A percentile compares a stretch with the other conserved stretches of the same genome.
phyloP scores from a whole-genome alignment of 140 eudicot genomes.

The Oenanthe javanica region DNA sequence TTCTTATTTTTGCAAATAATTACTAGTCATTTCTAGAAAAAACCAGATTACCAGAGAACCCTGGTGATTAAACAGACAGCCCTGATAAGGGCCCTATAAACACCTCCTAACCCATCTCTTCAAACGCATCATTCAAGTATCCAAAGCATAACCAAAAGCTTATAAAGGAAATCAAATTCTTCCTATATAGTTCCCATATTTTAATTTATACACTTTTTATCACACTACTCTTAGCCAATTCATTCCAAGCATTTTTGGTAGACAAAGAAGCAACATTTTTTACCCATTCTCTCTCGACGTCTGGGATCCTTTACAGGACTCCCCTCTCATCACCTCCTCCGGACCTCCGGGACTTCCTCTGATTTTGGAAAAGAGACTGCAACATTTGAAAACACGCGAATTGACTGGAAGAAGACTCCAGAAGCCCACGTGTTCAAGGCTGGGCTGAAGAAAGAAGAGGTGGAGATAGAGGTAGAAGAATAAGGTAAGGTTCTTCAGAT shows the following conservation, averaged over 20 bases:
- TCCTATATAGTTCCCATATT: neutral
- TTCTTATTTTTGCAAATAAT: too few relatives aligned
- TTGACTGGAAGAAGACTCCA: constrained; percentile 44
- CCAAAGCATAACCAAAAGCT: too few relatives aligned
- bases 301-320: constrained; percentile 1
- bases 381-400: constrained; percentile 18
- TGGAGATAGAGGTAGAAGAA: constrained; percentile 40
- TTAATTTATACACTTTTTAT: neutral
- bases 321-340: neutral
- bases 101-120: too few relatives aligned
- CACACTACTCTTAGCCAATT: neutral
- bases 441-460: constrained; percentile 36
- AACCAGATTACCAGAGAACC: too few relatives aligned
- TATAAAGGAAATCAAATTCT: neutral
- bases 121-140: too few relatives aligned
- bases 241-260: neutral
- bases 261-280: neutral
- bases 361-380: constrained; percentile 19
- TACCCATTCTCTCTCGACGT: neutral
- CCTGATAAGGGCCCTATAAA: too few relatives aligned
- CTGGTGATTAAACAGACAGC: too few relatives aligned
- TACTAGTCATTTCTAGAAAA: too few relatives aligned
- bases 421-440: constrained; percentile 34
- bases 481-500: constrained; percentile 29
- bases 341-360: neutral